phyloP scores from a whole-genome alignment of 371 early-diverging fungal species.

The Syncephalastrum racemosum region DNA sequence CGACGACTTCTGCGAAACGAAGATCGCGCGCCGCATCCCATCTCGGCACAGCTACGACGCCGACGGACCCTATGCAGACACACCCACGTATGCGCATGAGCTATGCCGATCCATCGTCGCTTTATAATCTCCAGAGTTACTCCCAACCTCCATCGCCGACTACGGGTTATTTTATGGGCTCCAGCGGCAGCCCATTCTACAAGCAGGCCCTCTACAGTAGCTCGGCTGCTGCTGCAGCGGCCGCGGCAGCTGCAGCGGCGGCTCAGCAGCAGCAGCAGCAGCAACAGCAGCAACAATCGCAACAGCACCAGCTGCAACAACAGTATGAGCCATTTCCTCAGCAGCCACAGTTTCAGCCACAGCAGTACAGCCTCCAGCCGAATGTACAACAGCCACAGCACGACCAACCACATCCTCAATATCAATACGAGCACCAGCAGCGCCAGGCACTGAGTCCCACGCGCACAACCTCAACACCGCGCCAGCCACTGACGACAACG shows the following conservation, averaged over 20 bases:
- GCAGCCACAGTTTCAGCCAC: neutral
- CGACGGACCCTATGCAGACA: neutral
- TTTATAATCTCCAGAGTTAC: conserved; percentile 4
- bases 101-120: neutral
- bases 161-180: conserved; percentile 1
- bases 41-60: conserved; percentile 3
- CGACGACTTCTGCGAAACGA: conserved; percentile 7
- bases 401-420: neutral
- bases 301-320: conserved; percentile 18
- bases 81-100: conserved; percentile 3
- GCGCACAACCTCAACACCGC: conserved; percentile 17
- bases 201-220: conserved; percentile 17
- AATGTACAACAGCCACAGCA: neutral
- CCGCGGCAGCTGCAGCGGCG: conserved; percentile 14
- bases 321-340: conserved; percentile 17
- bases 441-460: conserved; percentile 15
- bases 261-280: conserved; percentile 16
- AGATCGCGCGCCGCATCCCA: conserved; percentile 11
- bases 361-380: neutral
- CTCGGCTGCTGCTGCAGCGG: conserved; percentile 12
- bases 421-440: conserved; percentile 6
- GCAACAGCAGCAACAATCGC: conserved; percentile 13
- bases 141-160: conserved; percentile 17
- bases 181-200: conserved; percentile 12
- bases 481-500: neutral